A percentile compares a stretch with the other conserved stretches of the same genome.
Evolutionary conservation across 2,329 filamentous ascomycete species (phyloP).

Genomic region (Blumeriella jaapii): DNA sequence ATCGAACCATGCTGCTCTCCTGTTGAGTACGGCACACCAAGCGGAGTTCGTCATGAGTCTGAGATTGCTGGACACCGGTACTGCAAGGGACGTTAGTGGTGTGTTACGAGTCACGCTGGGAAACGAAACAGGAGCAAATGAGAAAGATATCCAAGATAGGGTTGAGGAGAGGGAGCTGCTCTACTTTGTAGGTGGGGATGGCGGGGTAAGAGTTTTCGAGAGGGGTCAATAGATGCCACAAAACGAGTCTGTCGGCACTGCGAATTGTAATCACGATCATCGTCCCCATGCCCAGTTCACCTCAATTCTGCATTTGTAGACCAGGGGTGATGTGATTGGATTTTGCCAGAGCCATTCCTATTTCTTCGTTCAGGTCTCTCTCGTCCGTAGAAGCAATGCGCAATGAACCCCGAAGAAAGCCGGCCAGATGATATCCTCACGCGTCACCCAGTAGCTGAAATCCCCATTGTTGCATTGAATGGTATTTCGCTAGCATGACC

Average conservation of each 20-base stretch:
- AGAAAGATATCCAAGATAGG: conserved; percentile 24
- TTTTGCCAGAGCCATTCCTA: conserved; percentile 6
- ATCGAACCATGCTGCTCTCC: conserved; percentile 57
- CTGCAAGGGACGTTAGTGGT: conserved; percentile 83
- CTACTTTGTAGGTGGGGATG: conserved; percentile 72
- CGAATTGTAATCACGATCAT: no score
- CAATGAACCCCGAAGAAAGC: conserved; percentile 7
- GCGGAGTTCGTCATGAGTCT: conserved; percentile 62
- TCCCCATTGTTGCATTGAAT: conserved; percentile 24
- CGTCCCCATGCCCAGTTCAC: no score
- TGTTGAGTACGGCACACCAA: conserved; percentile 61
- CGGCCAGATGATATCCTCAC: conserved; percentile 10
- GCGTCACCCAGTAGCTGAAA: conserved; percentile 13
- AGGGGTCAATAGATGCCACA: conserved; percentile 46
- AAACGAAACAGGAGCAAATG: conserved; percentile 23
- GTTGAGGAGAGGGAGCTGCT: conserved; percentile 59
- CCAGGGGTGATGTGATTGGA: no score
- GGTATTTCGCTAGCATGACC: conserved; percentile 26
- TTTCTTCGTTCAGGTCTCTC: conserved; percentile 2
- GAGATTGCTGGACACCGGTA: conserved; percentile 71
- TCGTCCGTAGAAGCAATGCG: conserved; percentile 5
- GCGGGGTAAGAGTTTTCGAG: conserved; percentile 72
- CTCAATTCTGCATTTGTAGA: no score
- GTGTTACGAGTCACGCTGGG: conserved; percentile 66
- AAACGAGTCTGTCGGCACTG: no score